A percentile compares a stretch with the other conserved stretches of the same genome.
These are phyloP conservation scores for Zygnema circumcarinatum DNA, from an alignment of 139 green algal species.

Conservation along the genomic window DNA sequence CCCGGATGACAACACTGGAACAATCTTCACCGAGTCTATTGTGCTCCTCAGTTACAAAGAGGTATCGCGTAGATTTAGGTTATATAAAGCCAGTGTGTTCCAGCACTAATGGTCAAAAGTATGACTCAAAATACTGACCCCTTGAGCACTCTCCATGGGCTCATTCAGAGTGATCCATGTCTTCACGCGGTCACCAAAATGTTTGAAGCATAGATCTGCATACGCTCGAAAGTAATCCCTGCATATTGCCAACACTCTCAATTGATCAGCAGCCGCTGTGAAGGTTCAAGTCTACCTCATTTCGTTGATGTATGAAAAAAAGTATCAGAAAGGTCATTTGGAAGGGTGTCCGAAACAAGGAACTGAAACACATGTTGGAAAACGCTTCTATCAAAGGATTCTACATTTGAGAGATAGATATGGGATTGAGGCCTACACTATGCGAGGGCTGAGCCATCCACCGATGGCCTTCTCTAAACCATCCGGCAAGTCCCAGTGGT, in stretches of 20 bases:
- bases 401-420: background rate
- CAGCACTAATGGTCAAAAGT: too few relatives aligned
- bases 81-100: too few relatives aligned
- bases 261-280: background rate
- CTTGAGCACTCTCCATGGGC: background rate
- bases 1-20: background rate
- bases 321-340: too few relatives aligned
- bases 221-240: conserved; percentile 31
- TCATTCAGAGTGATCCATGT: conserved; percentile 56
- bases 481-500: conserved; percentile 38
- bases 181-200: conserved; percentile 34
- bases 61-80: background rate
- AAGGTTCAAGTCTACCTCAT: too few relatives aligned
- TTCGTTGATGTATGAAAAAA: too few relatives aligned
- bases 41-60: background rate
- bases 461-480: background rate
- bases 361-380: background rate
- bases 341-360: too few relatives aligned
- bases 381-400: background rate
- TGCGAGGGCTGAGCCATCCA: conserved; percentile 18
- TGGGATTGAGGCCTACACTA: conserved; percentile 12
- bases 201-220: conserved; percentile 24
- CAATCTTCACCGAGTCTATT: background rate
- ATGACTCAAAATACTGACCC: background rate
- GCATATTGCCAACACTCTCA: background rate